A percentile compares a stretch with the other conserved stretches of the same genome.
phyloP scores from a whole-genome alignment of 306 rosid species.

The Vachellia collinsii region DNA sequence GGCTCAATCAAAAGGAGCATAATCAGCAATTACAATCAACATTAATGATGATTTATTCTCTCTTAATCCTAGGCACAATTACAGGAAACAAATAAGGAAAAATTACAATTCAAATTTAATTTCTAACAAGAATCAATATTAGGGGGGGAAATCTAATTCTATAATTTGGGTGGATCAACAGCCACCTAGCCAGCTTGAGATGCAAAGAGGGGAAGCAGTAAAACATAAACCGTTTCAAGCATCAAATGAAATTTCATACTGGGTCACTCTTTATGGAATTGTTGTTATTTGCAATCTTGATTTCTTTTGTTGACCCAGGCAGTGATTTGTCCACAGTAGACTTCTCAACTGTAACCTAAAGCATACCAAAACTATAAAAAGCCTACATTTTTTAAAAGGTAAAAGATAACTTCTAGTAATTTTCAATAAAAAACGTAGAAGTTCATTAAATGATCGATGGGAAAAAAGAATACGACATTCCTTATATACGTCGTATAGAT shows the following conservation, averaged over 20 bases:
- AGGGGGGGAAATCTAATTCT: slow-evolving; percentile 1
- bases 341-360: slow-evolving; percentile 66
- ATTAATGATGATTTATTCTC: too few relatives aligned
- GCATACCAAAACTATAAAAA: slow-evolving; percentile 35
- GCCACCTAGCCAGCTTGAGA: not conserved
- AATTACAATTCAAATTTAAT: too few relatives aligned
- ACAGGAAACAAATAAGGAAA: too few relatives aligned
- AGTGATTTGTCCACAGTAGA: slow-evolving; percentile 64
- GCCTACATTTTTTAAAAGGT: not conserved
- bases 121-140: slow-evolving; percentile 12
- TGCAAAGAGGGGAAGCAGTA: not conserved
- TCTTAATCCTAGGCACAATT: too few relatives aligned
- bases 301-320: slow-evolving; percentile 73
- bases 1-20: too few relatives aligned
- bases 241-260: slow-evolving; percentile 45
- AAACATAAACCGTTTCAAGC: not conserved
- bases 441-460: slow-evolving; percentile 32
- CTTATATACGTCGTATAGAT: not conserved
- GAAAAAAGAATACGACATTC: not conserved
- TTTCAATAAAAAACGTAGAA: slow-evolving; percentile 22
- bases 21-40: too few relatives aligned
- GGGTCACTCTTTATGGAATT: slow-evolving; percentile 41
- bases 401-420: slow-evolving; percentile 5
- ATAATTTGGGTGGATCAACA: not conserved
- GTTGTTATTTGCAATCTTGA: slow-evolving; percentile 50